phyloP scores from a whole-genome alignment of 768 basidiomycete genomes.

The Boletus eberwhitei region DNA sequence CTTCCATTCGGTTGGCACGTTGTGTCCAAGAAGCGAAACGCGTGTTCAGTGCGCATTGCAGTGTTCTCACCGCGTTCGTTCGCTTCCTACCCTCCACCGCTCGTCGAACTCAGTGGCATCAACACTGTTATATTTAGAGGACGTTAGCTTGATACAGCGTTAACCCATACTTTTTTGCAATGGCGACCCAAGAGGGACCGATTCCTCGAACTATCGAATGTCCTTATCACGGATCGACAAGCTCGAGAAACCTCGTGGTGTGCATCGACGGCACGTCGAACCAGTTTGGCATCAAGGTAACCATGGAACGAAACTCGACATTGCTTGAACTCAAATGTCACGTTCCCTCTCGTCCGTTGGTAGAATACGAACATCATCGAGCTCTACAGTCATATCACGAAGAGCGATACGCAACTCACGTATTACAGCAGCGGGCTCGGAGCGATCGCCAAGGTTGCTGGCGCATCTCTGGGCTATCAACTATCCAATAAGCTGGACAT shows the following conservation, averaged over 20 bases:
- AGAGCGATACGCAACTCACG: constrained; percentile 33
- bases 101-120: not conserved
- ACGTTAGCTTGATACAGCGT: not conserved
- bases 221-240: not conserved
- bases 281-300: constrained; percentile 34
- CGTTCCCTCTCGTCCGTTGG: not conserved
- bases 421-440: constrained; percentile 44
- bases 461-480: constrained; percentile 17
- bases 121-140: not conserved
- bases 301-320: not conserved
- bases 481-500: constrained; percentile 32
- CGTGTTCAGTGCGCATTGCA: constrained; percentile 3
- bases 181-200: constrained; percentile 3
- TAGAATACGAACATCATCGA: constrained; percentile 45
- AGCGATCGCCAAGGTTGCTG: constrained; percentile 27
- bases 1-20: constrained; percentile 7
- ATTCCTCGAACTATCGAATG: constrained; percentile 6
- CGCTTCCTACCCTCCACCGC: not conserved
- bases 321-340: not conserved
- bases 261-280: constrained; percentile 43
- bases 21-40: constrained; percentile 3
- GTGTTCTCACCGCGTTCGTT: not conserved
- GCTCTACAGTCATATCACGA: constrained; percentile 36
- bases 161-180: not conserved
- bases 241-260: constrained; percentile 25